Percentiles rank a stretch among this genome's conserved stretches.
Evolutionary conservation across 2,329 filamentous ascomycete species (phyloP).

Genomic region (Fusarium napiforme): DNA sequence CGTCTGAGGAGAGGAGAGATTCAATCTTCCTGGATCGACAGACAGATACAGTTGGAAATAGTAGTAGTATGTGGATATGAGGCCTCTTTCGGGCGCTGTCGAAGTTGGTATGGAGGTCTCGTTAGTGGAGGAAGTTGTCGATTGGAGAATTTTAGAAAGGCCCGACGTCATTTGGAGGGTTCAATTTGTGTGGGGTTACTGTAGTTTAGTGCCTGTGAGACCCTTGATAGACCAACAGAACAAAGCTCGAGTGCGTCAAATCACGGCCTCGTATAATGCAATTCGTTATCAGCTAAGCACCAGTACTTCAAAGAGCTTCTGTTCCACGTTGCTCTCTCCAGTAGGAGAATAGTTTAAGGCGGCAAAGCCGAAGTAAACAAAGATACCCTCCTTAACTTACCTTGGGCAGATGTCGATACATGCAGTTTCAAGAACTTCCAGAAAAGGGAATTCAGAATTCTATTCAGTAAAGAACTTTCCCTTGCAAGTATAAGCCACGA

Average conservation of each 20-base stretch:
- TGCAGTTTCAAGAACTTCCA: not conserved
- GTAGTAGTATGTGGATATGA: not conserved
- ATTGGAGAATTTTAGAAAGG: slow-evolving; percentile 23
- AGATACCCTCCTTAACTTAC: not conserved
- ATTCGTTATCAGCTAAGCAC: not conserved
- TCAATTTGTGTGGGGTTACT: slow-evolving; percentile 9
- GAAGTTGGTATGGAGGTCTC: not conserved
- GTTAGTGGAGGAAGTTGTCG: slow-evolving; percentile 10
- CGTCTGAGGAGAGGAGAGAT: not conserved
- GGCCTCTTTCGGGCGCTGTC: not conserved
- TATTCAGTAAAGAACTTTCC: not conserved
- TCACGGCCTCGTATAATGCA: not conserved
- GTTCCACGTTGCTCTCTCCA: not conserved
- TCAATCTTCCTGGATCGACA: not conserved
- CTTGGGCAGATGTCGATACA: not conserved
- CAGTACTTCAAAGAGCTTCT: not conserved
- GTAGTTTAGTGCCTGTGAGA: not conserved
- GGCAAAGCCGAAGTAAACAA: not conserved
- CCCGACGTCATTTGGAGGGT: slow-evolving; percentile 30
- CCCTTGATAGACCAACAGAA: slow-evolving; percentile 2
- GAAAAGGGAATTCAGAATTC: not conserved
- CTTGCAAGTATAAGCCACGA: not conserved
- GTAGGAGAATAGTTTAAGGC: not conserved
- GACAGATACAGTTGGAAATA: not conserved
- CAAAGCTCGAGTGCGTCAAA: not conserved